Conservation (phyloP, 169 alveolate genomes). For the Plasmodium gonderi region DNA sequence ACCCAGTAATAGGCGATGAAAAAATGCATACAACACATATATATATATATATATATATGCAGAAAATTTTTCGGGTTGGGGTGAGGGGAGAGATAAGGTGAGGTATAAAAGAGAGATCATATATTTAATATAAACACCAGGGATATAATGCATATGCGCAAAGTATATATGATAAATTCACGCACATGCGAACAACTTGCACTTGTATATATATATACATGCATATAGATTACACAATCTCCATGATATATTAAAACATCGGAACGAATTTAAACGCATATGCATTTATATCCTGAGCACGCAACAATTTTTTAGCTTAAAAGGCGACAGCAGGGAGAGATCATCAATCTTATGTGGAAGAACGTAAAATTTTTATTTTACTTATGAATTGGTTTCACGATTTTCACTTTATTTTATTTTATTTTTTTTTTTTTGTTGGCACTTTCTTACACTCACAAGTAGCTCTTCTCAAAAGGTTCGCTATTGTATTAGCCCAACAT, state of each 20-base stretch:
- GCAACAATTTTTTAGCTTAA: too few relatives aligned
- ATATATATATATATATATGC: background rate
- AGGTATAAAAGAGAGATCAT: background rate
- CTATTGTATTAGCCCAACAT: too few relatives aligned
- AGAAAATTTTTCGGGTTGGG: background rate
- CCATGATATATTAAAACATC: too few relatives aligned
- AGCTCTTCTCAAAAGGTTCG: too few relatives aligned
- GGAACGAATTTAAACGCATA: background rate
- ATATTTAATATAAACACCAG: background rate
- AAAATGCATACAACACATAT: background rate
- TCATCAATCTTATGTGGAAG: too few relatives aligned
- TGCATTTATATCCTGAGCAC: background rate
- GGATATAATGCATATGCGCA: background rate
- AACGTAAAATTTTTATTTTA: too few relatives aligned
- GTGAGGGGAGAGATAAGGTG: background rate
- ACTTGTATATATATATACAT: background rate
- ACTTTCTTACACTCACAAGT: too few relatives aligned
- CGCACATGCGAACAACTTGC: background rate
- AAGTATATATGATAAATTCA: background rate
- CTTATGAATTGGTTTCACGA: too few relatives aligned
- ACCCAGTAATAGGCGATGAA: too few relatives aligned
- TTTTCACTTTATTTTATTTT: too few relatives aligned
- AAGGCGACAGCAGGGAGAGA: too few relatives aligned
- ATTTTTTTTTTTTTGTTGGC: too few relatives aligned
- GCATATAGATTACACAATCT: background rate